Base-by-base conservation (phyloP, 176 grass and related monocot species). In the Avena insularis region DNA sequence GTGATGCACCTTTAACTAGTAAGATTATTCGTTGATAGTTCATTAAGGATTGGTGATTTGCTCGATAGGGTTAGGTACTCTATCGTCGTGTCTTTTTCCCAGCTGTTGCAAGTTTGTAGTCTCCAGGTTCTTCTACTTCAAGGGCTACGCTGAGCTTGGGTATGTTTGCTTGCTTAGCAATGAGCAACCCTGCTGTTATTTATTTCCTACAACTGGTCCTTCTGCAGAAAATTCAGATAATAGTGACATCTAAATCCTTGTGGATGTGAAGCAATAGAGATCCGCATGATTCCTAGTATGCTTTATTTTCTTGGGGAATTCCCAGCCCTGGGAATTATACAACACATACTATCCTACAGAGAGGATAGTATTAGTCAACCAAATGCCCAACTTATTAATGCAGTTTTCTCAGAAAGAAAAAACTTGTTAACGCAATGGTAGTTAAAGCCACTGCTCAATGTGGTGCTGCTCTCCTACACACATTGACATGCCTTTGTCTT, bases 101-200 rank as follows among this genome's bases (percentile, higher is more conserved):
- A 2, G 51, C 75, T 57, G 9, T n/a, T 38, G 5, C 20, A 57
- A 57, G 27, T 78, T 57, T 40, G 17, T 78, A 78, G 63, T 94
- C 33, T 77, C 87, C 12, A 90, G 94, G 53, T 93, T 91, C 89
- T 96, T 96, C 83, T 98, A 96, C 89, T 99, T 98, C 87, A 96
- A 90, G 90, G 90, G 89, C 70, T 94, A 95, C 78, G 31, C 93
- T 75, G 95, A 95, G 88, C 90, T 94, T 87, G 94, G 91, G 92
- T 94, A 93, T 71, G 61, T 82, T 74, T 55, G 31, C 10, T 83
- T 25, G n/a, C 38, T 49, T 57, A 45, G 63, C 78, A 47, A 49
- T 83, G 75, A 61, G 29, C 54, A 40, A 45, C 23, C 21, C 13
- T 53, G 23, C 12, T 80, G 8, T 36, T 74, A 4, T 4, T 15